Evolutionary conservation across 495 filamentous ascomycete species (phyloP).

Genomic region (Entonaema liquescens): DNA sequence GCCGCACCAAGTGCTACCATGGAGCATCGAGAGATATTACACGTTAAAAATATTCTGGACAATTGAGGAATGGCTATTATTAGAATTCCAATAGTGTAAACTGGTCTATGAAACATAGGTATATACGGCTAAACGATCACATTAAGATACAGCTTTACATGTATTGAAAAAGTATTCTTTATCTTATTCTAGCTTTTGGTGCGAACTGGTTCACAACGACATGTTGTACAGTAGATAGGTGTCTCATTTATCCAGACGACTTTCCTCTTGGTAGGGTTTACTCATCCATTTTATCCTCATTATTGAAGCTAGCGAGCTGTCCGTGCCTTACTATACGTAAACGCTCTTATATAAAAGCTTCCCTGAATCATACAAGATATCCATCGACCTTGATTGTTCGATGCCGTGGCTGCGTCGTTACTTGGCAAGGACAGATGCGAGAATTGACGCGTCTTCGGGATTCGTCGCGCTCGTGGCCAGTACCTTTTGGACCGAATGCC

Average conservation of each 20-base stretch:
- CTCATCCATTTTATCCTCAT: neutral
- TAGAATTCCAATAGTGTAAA: too few relatives aligned
- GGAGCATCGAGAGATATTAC: too few relatives aligned
- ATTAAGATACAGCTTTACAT: too few relatives aligned
- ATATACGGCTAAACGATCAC: neutral
- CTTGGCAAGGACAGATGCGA: neutral
- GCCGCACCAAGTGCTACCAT: too few relatives aligned
- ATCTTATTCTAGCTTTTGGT: neutral
- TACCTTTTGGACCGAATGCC: conserved; percentile 59
- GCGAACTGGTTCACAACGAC: neutral
- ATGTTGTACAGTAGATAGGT: neutral
- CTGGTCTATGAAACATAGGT: too few relatives aligned
- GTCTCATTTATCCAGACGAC: neutral
- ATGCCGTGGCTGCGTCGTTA: neutral
- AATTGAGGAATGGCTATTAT: too few relatives aligned
- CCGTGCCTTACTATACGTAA: conserved; percentile 7
- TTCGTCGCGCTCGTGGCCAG: conserved; percentile 29
- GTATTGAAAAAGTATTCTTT: too few relatives aligned
- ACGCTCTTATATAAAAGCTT: conserved; percentile 17
- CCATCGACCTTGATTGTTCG: neutral
- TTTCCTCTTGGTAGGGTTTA: neutral
- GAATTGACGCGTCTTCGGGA: neutral
- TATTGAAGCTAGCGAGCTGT: neutral
- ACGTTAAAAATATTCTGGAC: too few relatives aligned
- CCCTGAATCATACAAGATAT: neutral